Conservation (phyloP, 345 rosid species). For the Trapa incisa region DNA sequence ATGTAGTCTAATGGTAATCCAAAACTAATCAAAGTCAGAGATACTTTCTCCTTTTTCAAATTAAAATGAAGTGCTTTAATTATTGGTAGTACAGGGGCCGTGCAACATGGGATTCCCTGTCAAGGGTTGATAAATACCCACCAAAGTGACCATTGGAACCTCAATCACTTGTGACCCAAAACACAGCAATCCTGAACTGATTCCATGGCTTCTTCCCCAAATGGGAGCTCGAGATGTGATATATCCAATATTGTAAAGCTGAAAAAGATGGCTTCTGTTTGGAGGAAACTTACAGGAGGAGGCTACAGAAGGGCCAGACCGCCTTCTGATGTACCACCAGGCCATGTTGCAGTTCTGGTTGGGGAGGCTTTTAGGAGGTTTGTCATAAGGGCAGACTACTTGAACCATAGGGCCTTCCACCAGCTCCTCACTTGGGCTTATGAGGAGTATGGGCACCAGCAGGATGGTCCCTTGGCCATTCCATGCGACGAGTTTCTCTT, state of each 20-base stretch:
- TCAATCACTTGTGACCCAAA: background rate
- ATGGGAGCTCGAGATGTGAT: constrained; percentile 9
- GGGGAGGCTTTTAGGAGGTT: constrained; percentile 20
- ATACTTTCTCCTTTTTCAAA: background rate
- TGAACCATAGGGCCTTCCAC: constrained; percentile 22
- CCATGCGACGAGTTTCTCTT: constrained; percentile 21
- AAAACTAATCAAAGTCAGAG: background rate
- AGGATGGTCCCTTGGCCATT: constrained; percentile 22
- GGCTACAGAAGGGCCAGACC: constrained; percentile 12
- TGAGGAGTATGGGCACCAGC: constrained; percentile 15
- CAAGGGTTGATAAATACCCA: background rate
- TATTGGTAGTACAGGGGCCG: background rate
- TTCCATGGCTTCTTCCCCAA: constrained; percentile 10
- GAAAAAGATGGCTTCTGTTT: constrained; percentile 11
- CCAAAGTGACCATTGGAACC: background rate
- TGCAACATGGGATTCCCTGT: background rate
- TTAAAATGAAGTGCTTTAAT: background rate
- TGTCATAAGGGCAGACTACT: constrained; percentile 17
- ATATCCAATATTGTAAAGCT: constrained; percentile 20
- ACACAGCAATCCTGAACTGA: background rate
- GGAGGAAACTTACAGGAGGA: constrained; percentile 15
- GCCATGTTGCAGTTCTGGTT: constrained; percentile 22
- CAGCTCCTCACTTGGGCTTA: constrained; percentile 21
- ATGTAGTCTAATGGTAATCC: background rate
- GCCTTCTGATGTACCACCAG: constrained; percentile 22